These are phyloP conservation scores for Murraya paniculata DNA, from an alignment of 345 rosid genomes.

Conservation along the genomic window DNA sequence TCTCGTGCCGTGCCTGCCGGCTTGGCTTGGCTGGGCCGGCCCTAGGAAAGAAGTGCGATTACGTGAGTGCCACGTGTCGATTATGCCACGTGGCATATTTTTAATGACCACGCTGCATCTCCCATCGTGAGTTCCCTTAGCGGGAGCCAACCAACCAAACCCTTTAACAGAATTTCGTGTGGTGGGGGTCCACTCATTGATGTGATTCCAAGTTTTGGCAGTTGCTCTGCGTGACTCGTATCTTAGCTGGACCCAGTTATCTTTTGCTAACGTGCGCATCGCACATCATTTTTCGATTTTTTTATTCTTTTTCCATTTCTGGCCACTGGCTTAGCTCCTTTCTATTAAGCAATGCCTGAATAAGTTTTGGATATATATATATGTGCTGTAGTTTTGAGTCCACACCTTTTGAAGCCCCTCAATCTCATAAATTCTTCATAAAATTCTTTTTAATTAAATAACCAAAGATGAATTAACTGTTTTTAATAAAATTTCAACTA, in stretches of 20 bases:
- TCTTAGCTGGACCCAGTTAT: slow-evolving; percentile 13
- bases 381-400: too few species aligned
- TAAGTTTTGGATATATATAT: too few species aligned
- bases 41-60: background rate
- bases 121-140: background rate
- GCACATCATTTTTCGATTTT: background rate
- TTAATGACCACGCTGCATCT: background rate
- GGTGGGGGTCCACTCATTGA: slow-evolving; percentile 20
- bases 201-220: slow-evolving; percentile 19
- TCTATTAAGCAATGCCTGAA: too few species aligned
- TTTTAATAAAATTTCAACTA: too few species aligned
- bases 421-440: too few species aligned
- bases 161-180: background rate
- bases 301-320: too few species aligned
- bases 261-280: background rate
- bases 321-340: background rate
- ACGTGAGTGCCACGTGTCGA: slow-evolving; percentile 5
- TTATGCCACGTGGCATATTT: background rate
- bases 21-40: slow-evolving; percentile 15
- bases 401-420: too few species aligned
- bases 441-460: too few species aligned
- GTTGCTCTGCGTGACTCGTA: slow-evolving; percentile 5
- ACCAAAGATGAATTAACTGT: too few species aligned
- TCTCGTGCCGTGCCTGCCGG: slow-evolving; percentile 30
- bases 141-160: background rate